phyloP scores from a whole-genome alignment of 352 stramenopile genomes.

The Aphanomyces stellatus region DNA sequence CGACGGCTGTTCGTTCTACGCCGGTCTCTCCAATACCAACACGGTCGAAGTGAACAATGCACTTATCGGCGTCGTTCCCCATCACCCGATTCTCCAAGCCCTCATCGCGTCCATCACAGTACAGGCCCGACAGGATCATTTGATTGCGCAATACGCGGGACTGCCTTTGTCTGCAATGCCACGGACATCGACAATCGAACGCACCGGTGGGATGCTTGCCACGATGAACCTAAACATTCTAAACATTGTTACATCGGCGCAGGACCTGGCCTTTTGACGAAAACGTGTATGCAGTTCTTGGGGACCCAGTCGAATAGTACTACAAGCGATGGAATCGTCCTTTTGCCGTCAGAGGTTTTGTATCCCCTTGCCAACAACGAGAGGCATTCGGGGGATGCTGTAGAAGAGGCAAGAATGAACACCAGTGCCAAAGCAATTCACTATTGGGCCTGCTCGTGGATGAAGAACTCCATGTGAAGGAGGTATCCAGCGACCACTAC shows the following conservation, averaged over 20 bases:
- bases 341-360: background rate
- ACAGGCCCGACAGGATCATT: background rate
- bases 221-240: background rate
- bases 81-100: background rate
- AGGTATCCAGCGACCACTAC: too few species aligned
- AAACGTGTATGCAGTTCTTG: too few species aligned
- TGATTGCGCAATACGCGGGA: background rate
- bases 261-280: background rate
- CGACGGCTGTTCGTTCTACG: slow-evolving; percentile 23
- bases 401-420: background rate
- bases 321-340: too few species aligned
- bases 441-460: background rate
- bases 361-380: background rate
- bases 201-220: background rate
- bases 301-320: too few species aligned
- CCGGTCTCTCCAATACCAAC: slow-evolving; percentile 28
- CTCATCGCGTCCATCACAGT: background rate
- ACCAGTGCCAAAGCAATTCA: background rate
- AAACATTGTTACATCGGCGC: background rate
- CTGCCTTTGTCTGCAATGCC: background rate
- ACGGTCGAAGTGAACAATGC: slow-evolving; percentile 34
- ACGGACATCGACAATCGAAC: background rate
- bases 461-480: too few species aligned
- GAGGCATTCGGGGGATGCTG: background rate
- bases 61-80: slow-evolving; percentile 21